Base-by-base conservation (phyloP, 345 rosid species). In the Limnanthes douglasii region DNA sequence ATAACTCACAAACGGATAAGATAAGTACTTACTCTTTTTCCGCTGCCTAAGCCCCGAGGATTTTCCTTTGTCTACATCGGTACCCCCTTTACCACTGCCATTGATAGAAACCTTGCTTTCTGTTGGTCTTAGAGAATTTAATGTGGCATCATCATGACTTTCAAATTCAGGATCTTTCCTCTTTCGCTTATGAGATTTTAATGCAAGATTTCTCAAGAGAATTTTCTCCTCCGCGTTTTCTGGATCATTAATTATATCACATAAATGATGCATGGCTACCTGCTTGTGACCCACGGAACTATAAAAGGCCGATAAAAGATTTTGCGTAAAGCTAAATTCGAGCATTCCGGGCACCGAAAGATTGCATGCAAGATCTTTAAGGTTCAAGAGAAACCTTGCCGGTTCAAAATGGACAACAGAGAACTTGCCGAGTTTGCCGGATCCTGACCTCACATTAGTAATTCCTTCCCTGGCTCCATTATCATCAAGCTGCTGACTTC, bases 11-110 rank as follows among this genome's bases (percentile, higher is more conserved):
- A 52, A 78, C 28, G 90, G 90, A 61, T 68, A 73, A 1, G 74
- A 65, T 39, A 78, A 57, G 40, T 70, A 78, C 66, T 57, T 78
- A 63, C 92, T 78, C 68, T 60, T 74, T 63, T 55, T 78, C 49
- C 84, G 60, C 40, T 61, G 66, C 57, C 84, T 71, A 24, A 52
- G 44, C 16, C 62, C 80, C 24, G 46, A 49, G 42, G 60, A 45
- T 33, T 31, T 61, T 2, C 11, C 30, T 26, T 2, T 26, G 30
- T 16, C 45, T 8, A 17, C 29, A 11, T 3, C 18, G 35, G 39
- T 47, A 47, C 34, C 5, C 29, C 4, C 35, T n/a, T 36, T 18
- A 43, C 57, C 5, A 12, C 11, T 12, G 34, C 42, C 21, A 5
- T 16, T 31, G 43, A 18, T 12, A 8, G 6, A 3, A 10, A 30